phyloP scores from a whole-genome alignment of 2,329 filamentous ascomycete genomes.

The Fusarium sp. region DNA sequence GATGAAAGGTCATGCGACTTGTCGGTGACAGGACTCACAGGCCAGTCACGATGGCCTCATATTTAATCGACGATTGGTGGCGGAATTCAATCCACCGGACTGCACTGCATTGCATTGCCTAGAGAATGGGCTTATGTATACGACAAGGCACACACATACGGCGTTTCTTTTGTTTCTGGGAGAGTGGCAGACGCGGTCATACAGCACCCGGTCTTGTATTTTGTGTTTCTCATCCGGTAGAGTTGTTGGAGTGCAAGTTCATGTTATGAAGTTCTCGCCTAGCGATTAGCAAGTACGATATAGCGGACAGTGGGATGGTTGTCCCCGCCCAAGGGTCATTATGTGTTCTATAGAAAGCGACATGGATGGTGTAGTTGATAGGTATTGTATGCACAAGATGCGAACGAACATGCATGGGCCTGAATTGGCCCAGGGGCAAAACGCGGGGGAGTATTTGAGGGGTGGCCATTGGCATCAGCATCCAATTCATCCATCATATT shows the following conservation, averaged over 20 bases:
- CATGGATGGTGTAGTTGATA: conserved; percentile 12
- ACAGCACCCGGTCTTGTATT: conserved; percentile 23
- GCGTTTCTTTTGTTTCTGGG: conserved; percentile 40
- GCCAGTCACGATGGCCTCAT: conserved; percentile 33
- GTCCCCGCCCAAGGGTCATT: conserved; percentile 12
- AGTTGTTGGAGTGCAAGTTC: neutral
- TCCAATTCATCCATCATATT: conserved; percentile 2
- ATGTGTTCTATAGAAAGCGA: conserved; percentile 29
- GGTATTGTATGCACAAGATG: conserved; percentile 8
- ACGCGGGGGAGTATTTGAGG: conserved; percentile 31
- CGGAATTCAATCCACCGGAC: conserved; percentile 16
- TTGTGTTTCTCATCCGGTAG: conserved; percentile 16
- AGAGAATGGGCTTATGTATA: conserved; percentile 36
- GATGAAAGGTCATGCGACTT: conserved; percentile 48
- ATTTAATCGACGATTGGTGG: conserved; percentile 25
- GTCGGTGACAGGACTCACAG: conserved; percentile 16
- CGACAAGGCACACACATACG: conserved; percentile 32
- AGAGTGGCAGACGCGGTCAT: conserved; percentile 25
- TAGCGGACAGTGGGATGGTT: conserved; percentile 1
- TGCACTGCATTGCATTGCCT: conserved; percentile 24
- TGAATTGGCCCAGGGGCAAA: conserved; percentile 18
- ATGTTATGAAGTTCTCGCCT: conserved; percentile 11
- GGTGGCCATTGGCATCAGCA: conserved; percentile 13
- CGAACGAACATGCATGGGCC: conserved; percentile 2
- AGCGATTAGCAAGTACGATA: conserved; percentile 6